Evolutionary conservation across 768 basidiomycete species (phyloP), one percentile per base, ranked within the genome.

Genomic region (Albatrellus ellisii): DNA sequence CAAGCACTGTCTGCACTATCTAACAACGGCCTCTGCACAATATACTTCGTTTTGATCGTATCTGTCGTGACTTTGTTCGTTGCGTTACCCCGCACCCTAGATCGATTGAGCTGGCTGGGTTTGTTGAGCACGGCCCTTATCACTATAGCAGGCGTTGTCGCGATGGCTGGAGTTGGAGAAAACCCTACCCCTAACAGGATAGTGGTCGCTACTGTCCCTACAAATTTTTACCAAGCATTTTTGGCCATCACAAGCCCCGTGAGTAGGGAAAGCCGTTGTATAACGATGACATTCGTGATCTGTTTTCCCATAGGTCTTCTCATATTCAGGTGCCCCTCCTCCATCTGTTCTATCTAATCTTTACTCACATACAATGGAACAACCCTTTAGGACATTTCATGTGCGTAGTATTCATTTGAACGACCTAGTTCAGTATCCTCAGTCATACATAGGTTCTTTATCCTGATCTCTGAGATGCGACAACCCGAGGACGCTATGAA

Each of bases 381-480:
- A n/a, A n/a, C n/a, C n/a, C 18, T 18, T 7, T 14, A 36, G 35
- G 35, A 14, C 35, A 36, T 36, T 36, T 36, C 35, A 36, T 36
- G 35, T 36, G 20, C 35, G 35, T 35, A 9, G 4, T 18, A 5
- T 12, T 9, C 20, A 14, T 18, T 14, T 4, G 20, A 17, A 22
- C n/a, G n/a, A 21, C 4, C 18, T 8, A 9, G 18, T 71, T 51
- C 20, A 61, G 37, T 4, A 21, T 7, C 15, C 20, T 66, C 49
- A 24, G 61, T 27, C 5, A 17, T n/a, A 14, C 40, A 29, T 21
- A 72, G 70, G 67, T 73, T 74, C 51, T 74, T 74, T 48, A 66
- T 74, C 29, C 52, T 73, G n/a, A 72, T 73, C 24, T 73, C 73
- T 11, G 73, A 75, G 50, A 73, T 74, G 73, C 56, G 55, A 17